Conservation (phyloP, 805 yeast genomes). For the Candida taoyuanica region DNA sequence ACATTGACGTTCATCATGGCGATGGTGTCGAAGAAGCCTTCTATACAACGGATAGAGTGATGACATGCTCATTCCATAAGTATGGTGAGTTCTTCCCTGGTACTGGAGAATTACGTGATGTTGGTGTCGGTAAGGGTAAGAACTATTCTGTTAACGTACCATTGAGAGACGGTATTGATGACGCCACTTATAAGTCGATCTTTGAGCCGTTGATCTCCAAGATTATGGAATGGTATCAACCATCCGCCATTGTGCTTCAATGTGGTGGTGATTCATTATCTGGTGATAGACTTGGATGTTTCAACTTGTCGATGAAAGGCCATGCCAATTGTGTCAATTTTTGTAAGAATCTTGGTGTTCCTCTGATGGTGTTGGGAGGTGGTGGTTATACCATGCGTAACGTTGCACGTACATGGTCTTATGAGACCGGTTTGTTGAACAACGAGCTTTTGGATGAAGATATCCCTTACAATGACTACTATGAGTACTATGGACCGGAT, state of each 20-base stretch:
- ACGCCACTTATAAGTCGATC: slow-evolving; percentile 67
- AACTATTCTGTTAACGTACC: slow-evolving; percentile 85
- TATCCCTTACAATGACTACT: slow-evolving; percentile 76
- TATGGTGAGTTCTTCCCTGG: slow-evolving; percentile 94
- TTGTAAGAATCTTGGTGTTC: slow-evolving; percentile 80
- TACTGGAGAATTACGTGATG: slow-evolving; percentile 81
- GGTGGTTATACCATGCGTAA: slow-evolving; percentile 98
- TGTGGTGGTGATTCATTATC: slow-evolving; percentile 98
- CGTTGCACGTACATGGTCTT: slow-evolving; percentile 94
- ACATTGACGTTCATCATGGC: slow-evolving; percentile 90
- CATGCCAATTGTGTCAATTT: slow-evolving; percentile 95
- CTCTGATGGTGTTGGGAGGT: slow-evolving; percentile 93
- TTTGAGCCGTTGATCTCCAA: slow-evolving; percentile 84
- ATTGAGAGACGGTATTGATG: slow-evolving; percentile 89
- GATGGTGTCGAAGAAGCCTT: slow-evolving; percentile 96
- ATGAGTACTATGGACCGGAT: slow-evolving; percentile 97
- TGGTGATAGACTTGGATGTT: slow-evolving; percentile 94
- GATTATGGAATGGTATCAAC: slow-evolving; percentile 83
- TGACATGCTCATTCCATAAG: slow-evolving; percentile 88
- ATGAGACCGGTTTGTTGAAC: slow-evolving; percentile 83
- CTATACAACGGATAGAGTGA: slow-evolving; percentile 85
- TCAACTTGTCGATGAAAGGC: slow-evolving; percentile 87
- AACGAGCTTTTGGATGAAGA: slow-evolving; percentile 72
- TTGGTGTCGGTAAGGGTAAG: slow-evolving; percentile 81
- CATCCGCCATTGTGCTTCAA: slow-evolving; percentile 94